Evolutionary conservation across 2,329 filamentous ascomycete species (phyloP).

Genomic region (Colletotrichum falcatum): DNA sequence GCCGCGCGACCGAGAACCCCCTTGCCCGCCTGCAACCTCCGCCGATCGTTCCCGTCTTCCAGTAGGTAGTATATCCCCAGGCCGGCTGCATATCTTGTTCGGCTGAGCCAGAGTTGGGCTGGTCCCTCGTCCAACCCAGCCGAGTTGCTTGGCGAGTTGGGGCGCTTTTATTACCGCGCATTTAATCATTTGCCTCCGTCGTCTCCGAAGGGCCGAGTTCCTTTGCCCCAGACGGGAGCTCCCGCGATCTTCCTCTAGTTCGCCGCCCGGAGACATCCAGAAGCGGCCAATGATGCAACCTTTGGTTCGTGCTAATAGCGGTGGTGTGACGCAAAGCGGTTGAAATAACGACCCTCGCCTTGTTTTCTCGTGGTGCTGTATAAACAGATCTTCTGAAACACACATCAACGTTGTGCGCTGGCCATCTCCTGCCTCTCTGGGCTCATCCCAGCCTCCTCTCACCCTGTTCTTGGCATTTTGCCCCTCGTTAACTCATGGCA

Average conservation of each 20-base stretch:
- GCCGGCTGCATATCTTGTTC: not conserved
- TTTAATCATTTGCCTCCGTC: slow-evolving; percentile 16
- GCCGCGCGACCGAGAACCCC: slow-evolving; percentile 10
- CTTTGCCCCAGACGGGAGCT: slow-evolving; percentile 35
- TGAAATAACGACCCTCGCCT: too few relatives aligned
- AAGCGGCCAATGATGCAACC: not conserved
- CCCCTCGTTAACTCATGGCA: too few relatives aligned
- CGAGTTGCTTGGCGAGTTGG: not conserved
- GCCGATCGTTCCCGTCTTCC: slow-evolving; percentile 33
- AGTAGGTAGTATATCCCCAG: not conserved
- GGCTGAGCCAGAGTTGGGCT: not conserved
- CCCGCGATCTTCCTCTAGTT: slow-evolving; percentile 13
- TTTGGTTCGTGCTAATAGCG: not conserved
- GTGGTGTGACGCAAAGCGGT: too few relatives aligned
- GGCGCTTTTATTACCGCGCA: not conserved
- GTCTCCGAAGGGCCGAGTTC: slow-evolving; percentile 37
- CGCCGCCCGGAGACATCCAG: not conserved
- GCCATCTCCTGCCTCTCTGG: too few relatives aligned
- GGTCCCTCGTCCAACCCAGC: not conserved
- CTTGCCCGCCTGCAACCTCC: slow-evolving; percentile 28
- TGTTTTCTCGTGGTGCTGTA: too few relatives aligned
- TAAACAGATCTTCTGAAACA: too few relatives aligned
- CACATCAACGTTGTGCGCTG: too few relatives aligned
- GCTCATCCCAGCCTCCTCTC: too few relatives aligned
- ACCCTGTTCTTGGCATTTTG: too few relatives aligned